These are phyloP conservation scores for Rhytidhysteron rufulum DNA, from an alignment of 2,329 filamentous ascomycete species.

Conservation along the genomic window DNA sequence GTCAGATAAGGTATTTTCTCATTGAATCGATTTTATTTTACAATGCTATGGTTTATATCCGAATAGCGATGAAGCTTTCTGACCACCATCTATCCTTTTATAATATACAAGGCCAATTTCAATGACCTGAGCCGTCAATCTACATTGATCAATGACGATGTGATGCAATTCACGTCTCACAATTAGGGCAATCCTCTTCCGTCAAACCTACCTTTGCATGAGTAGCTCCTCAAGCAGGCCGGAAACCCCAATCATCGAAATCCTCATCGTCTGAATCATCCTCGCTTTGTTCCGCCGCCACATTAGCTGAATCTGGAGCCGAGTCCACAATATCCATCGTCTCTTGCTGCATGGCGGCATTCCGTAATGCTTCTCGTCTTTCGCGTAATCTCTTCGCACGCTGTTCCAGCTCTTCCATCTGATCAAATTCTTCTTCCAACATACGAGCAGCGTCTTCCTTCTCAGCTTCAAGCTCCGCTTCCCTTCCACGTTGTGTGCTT, in stretches of 20 bases:
- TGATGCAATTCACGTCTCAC: too few species aligned
- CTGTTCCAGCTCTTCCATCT: constrained; percentile 48
- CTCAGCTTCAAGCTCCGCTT: constrained; percentile 46
- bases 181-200: too few species aligned
- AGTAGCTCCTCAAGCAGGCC: constrained; percentile 23
- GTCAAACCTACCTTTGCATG: too few species aligned
- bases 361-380: constrained; percentile 42
- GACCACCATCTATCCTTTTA: too few species aligned
- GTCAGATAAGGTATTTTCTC: too few species aligned
- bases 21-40: too few species aligned
- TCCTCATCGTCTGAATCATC: constrained; percentile 35
- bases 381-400: constrained; percentile 43
- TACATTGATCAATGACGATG: too few species aligned
- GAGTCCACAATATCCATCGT: constrained; percentile 9
- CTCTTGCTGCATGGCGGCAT: constrained; percentile 12
- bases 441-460: constrained; percentile 44
- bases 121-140: too few species aligned
- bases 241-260: constrained; percentile 36
- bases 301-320: constrained; percentile 4
- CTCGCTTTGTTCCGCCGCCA: constrained; percentile 27
- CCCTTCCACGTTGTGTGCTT: constrained; percentile 39
- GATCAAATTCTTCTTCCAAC: constrained; percentile 48
- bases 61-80: too few species aligned
- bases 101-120: too few species aligned
- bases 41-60: too few species aligned